phyloP scores from a whole-genome alignment of 2,329 filamentous ascomycete species.

The Didymella pomorum region DNA sequence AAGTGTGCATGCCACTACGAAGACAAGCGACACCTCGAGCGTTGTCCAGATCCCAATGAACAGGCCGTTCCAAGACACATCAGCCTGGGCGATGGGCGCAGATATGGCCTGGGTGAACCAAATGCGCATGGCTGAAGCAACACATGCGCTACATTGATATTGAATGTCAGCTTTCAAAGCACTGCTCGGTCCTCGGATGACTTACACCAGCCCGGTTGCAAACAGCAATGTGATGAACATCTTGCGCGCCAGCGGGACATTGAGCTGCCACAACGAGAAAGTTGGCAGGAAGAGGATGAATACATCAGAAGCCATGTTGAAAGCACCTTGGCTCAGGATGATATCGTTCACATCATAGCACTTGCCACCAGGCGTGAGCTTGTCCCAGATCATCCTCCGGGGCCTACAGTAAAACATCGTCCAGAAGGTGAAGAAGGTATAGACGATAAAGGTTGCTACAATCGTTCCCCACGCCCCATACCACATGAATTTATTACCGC shows the following conservation, averaged over 20 bases:
- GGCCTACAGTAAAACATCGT: conserved; percentile 40
- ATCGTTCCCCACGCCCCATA: conserved; percentile 36
- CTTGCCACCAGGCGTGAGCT: conserved; percentile 29
- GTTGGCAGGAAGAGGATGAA: conserved; percentile 38
- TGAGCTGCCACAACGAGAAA: conserved; percentile 33
- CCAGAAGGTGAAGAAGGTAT: conserved; percentile 37
- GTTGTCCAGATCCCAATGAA: conserved; percentile 41
- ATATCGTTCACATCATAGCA: conserved; percentile 38
- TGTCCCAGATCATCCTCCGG: conserved; percentile 38
- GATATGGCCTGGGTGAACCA: conserved; percentile 38
- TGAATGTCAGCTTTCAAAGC: no score
- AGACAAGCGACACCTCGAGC: conserved; percentile 37
- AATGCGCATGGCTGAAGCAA: conserved; percentile 40
- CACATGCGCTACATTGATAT: conserved; percentile 30
- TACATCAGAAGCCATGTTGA: conserved; percentile 41
- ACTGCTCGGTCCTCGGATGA: no score
- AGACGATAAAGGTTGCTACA: conserved; percentile 31
- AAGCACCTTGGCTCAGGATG: conserved; percentile 31
- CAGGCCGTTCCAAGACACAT: conserved; percentile 39
- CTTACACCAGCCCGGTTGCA: conserved; percentile 39
- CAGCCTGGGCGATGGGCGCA: conserved; percentile 29
- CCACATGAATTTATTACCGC: conserved; percentile 34
- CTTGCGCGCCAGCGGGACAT: conserved; percentile 35
- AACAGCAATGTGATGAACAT: conserved; percentile 37
- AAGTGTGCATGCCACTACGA: conserved; percentile 39